These are phyloP conservation scores for Orbilia brochopaga DNA, from an alignment of 2,329 filamentous ascomycete species.

Conservation along the genomic window DNA sequence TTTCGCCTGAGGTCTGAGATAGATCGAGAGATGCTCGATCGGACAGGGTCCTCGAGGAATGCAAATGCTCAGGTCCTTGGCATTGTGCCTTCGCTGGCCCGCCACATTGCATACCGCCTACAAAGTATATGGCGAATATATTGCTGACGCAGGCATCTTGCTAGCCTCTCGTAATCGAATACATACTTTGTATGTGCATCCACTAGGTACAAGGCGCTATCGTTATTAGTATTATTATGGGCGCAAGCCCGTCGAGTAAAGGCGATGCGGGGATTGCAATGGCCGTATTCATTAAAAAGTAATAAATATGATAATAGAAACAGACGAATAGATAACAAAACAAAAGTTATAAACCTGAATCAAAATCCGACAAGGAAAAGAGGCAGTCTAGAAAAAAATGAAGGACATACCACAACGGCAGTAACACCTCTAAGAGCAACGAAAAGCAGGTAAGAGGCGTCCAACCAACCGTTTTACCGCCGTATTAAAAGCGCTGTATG, in stretches of 20 bases:
- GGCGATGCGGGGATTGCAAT: slow-evolving; percentile 34
- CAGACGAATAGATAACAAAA: slow-evolving; percentile 11
- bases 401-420: slow-evolving; percentile 14
- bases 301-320: slow-evolving; percentile 1
- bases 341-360: neutral
- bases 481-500: slow-evolving; percentile 32
- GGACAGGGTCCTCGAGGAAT: slow-evolving; percentile 13
- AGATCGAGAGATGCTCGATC: slow-evolving; percentile 6
- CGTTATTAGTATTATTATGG: slow-evolving; percentile 31
- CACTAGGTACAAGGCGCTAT: slow-evolving; percentile 28
- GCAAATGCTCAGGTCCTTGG: slow-evolving; percentile 4
- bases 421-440: slow-evolving; percentile 22
- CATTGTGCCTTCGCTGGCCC: slow-evolving; percentile 4
- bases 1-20: slow-evolving; percentile 16
- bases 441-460: slow-evolving; percentile 7
- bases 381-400: slow-evolving; percentile 5
- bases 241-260: slow-evolving; percentile 4
- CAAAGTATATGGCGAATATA: neutral
- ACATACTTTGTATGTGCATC: slow-evolving; percentile 20
- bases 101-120: slow-evolving; percentile 25
- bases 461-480: slow-evolving; percentile 17
- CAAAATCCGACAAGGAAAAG: neutral
- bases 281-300: slow-evolving; percentile 13
- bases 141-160: neutral
- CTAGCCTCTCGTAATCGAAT: slow-evolving; percentile 1